Evolutionary conservation across 129 eudicot genomes (phyloP), one percentile per base, ranked within the genome.

Genomic region (Flaveria ramosissima): DNA sequence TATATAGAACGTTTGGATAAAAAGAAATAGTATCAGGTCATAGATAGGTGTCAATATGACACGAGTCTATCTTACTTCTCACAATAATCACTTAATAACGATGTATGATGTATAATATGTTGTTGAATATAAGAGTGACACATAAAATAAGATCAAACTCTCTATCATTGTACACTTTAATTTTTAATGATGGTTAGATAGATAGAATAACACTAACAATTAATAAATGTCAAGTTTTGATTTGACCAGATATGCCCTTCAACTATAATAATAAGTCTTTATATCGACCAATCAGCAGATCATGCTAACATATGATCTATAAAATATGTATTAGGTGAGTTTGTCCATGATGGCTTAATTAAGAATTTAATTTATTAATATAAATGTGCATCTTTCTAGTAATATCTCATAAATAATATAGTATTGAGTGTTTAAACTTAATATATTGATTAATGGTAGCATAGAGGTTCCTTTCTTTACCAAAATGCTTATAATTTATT

Each of bases 241-340:
- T 55, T 53, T 55, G 62, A 55, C 62, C 62, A 19, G 4, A 51
- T 51, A 51, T 51, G 19, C 57, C 19, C 19, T 51, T 51, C 57
- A 55, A 55, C 62, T n/a, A 55, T 19, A 10, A 4, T 4, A 30
- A 36, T 36, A 36, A 55, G 24, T 17, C 27, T 55, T 55, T 55
- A 55, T 7, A n/a, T 17, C 19, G 27, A 55, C 26, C 10, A n/a
- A 55, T 36, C 19, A 16, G 17, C 7, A 17, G 27, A 55, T 55
- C 62, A 55, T 8, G 13, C 3, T 55, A 17, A 7, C 9, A 55
- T 51, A 51, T 51, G 10, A n/a, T 55, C 41, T 36, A 55, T 36
- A 55, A 55, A 55, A 55, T 55, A 55, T 19, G 24, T 55, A 17
- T 55, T 55, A 55, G 62, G 62, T 55, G 62, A 55, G 26, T 55